These are phyloP conservation scores for Agaricales sp. DNA, from an alignment of 1,284 basidiomycete genomes.

Conservation along the genomic window DNA sequence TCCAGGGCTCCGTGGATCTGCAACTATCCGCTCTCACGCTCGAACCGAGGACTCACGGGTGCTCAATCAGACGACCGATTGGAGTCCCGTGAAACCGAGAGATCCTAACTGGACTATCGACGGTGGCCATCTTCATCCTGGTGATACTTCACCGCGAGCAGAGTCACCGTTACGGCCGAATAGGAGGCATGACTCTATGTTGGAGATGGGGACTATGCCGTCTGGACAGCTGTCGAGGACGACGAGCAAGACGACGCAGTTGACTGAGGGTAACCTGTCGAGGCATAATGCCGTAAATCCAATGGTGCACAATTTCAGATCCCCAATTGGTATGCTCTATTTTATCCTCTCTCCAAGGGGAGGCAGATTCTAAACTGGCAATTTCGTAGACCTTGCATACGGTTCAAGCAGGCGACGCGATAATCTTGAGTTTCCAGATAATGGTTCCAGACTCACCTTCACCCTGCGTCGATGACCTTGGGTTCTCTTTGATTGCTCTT, in stretches of 20 bases:
- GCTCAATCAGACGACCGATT: background rate
- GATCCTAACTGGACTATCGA: background rate
- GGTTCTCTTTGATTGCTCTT: no score
- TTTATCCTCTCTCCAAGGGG: slow-evolving; percentile 1
- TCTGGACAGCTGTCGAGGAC: slow-evolving; percentile 23
- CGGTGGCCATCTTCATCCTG: no score
- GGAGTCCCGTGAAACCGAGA: background rate
- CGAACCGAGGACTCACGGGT: background rate
- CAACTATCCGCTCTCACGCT: background rate
- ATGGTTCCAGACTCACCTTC: slow-evolving; percentile 11
- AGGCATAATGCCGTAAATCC: slow-evolving; percentile 28
- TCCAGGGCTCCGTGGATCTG: no score
- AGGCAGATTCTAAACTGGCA: slow-evolving; percentile 1
- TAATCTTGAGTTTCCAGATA: background rate
- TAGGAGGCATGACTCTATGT: slow-evolving; percentile 9
- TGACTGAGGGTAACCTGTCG: slow-evolving; percentile 26
- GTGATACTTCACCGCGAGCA: no score
- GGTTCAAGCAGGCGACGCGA: slow-evolving; percentile 10
- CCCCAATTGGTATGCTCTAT: slow-evolving; percentile 34
- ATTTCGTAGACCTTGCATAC: slow-evolving; percentile 8
- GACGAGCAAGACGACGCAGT: slow-evolving; percentile 2
- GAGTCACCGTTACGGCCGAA: background rate
- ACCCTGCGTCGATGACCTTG: slow-evolving; percentile 6
- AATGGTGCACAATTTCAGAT: slow-evolving; percentile 37
- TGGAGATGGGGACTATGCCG: slow-evolving; percentile 23